Conservation (phyloP, 2,329 filamentous ascomycete species). For the Ophiostoma novo-ulmi region DNA sequence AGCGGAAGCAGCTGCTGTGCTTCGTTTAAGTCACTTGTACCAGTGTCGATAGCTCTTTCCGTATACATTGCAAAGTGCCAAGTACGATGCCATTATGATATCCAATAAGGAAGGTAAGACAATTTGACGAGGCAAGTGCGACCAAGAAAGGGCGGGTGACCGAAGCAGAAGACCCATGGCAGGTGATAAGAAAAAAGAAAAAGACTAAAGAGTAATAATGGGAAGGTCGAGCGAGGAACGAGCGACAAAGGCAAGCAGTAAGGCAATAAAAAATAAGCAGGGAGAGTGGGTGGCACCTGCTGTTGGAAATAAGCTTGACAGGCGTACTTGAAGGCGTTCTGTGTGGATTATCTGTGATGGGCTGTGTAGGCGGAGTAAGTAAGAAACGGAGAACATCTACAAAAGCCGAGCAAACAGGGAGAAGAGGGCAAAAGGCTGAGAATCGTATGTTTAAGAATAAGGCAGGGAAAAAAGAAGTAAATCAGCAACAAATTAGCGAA, state of each 20-base stretch:
- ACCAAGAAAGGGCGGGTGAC: constrained; percentile 10
- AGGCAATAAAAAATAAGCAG: not conserved
- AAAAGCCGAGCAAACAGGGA: not conserved
- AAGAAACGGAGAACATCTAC: not conserved
- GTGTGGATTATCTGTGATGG: not conserved
- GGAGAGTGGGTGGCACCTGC: not conserved
- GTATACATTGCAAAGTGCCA: not conserved
- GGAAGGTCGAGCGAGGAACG: not conserved
- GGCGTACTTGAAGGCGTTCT: constrained; percentile 3
- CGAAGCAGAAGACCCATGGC: not conserved
- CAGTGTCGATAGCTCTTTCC: not conserved
- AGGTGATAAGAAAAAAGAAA: constrained; percentile 4
- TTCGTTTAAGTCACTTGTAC: not conserved
- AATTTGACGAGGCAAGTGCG: not conserved
- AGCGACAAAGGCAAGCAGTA: not conserved
- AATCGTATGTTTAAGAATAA: not conserved
- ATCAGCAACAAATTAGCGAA: not conserved
- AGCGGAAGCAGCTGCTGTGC: not conserved
- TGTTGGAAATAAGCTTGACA: not conserved
- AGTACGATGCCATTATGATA: not conserved
- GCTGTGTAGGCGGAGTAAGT: not conserved
- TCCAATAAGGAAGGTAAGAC: not conserved
- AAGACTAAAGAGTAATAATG: not conserved
- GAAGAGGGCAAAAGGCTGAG: not conserved
- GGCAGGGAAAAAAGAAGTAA: not conserved